Evolutionary conservation across 1,284 basidiomycete species (phyloP), one percentile per base, ranked within the genome.

Genomic region (Apiotrichum brassicae): DNA sequence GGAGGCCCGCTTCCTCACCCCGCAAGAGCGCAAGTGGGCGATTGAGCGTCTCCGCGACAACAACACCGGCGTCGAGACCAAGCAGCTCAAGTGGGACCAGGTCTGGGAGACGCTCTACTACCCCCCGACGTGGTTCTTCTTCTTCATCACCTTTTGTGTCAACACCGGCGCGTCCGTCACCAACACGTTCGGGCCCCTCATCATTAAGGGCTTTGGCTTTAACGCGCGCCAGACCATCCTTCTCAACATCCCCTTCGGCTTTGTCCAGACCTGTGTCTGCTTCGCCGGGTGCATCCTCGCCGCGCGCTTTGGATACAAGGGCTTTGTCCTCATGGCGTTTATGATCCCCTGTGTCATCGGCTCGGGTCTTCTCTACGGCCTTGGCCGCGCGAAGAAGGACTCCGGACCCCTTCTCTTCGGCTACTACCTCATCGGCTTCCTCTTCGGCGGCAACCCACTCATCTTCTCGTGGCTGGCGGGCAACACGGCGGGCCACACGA

Each of bases 21-120:
- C 57, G 5, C 43, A 56, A 32, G 63, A 71, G 53, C 48, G 64
- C 16, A 36, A 50, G 12, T 66, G 62, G 61, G 71, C 65, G 18
- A 62, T 72, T 28, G 70, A 73, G 60, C 61, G 71, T 20, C 59
- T 73, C 6, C 55, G 65, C 19, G 66, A 68, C 53, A 73, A 73
- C 57, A 59, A 72, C 38, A 62, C 64, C 2, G 70, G 68, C 48
- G 59, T 62, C 24, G 59, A 53, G 34, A 56, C 54, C 11, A 58
- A 57, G 44, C 52, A 60, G 23, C 60, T 73, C 63, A 66, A 68
- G 49, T 63, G 62, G 58, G 16, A 50, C n/a, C 71, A 73, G 46
- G 58, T 63, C 22, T 11, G 51, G 9, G 71, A 72, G 49, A 52
- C 59, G 7, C 57, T 67, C 50, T 53, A 62, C 13, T 67, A 60